Base-by-base conservation (phyloP, 2,329 filamentous ascomycete genomes). In the Plenodomus tracheiphilus region DNA sequence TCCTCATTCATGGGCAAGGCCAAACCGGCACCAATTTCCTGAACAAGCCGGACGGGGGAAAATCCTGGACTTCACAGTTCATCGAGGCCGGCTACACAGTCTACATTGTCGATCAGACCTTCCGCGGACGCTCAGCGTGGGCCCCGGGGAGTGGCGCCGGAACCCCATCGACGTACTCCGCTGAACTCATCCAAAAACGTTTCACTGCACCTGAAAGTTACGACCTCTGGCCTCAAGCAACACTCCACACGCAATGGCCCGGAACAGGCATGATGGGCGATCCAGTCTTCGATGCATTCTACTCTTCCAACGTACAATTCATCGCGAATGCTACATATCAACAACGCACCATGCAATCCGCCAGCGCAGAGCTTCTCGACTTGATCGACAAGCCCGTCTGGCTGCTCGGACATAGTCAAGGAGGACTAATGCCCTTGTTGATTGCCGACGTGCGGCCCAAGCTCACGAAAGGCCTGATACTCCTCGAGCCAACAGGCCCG, bases 401-500 rank as follows among this genome's bases (percentile, higher is more conserved):
- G 62, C n/a, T 82, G 2, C 50, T 85, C 9, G 44, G 49, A 1
- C 18, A 77, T 74, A 1, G 77, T 81, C 57, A 80, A 76, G 2
- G 72, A 77, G 19, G 78, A 80, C 74, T 74, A 68, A 78, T 43
- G 34, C 39, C 39, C 19, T 43, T 42, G 46, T 35, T 42, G 13
- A 71, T 79, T 8, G 78, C 77, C 2, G 82, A 85, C 55, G 66
- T 68, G 5, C 65, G 74, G 2, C 80, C 82, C 0, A 56, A 75
- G 0, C 65, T 77, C 1, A 75, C 84, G 6, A 75, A 74, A 18
- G 76, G 68, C 0, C 72, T 83, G 18, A 63, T 85, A 3, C 71
- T 75, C 2, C 51, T 85, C 8, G 82, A 84, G 58, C 80, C 81
- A 0, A 65, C 69, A 2, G 81, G 80, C 0, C 80, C 81, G 1